Percentiles rank a stretch among this genome's conserved stretches.
These are phyloP conservation scores for Tetragonia tetragonoides DNA, from an alignment of 148 eudicot genomes.

Conservation along the genomic window DNA sequence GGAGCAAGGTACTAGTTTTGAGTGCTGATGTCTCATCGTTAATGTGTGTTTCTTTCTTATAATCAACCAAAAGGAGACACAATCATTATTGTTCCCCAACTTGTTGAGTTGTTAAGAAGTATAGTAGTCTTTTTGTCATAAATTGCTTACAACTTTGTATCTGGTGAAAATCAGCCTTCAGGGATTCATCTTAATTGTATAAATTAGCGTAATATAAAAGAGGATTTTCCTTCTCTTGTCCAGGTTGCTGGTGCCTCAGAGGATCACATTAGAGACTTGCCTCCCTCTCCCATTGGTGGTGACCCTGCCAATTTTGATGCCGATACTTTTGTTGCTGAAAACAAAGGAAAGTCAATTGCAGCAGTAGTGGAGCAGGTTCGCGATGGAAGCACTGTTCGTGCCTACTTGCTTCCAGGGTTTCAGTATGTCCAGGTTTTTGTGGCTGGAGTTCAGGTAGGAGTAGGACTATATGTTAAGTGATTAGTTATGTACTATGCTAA, in stretches of 20 bases:
- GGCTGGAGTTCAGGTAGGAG: conserved; percentile 80
- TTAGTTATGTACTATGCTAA: neutral
- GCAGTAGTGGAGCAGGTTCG: conserved; percentile 94
- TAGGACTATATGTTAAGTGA: neutral
- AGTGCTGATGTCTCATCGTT: neutral
- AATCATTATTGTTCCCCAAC: neutral
- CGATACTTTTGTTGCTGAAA: conserved; percentile 42
- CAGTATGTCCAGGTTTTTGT: conserved; percentile 84
- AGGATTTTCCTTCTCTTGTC: conserved; percentile 1
- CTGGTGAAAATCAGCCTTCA: neutral
- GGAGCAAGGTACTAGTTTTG: conserved; percentile 63
- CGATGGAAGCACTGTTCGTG: conserved; percentile 89
- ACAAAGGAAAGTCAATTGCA: conserved; percentile 72
- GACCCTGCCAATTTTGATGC: conserved; percentile 68
- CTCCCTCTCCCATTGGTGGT: conserved; percentile 91
- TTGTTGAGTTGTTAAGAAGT: neutral
- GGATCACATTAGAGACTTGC: conserved; percentile 74
- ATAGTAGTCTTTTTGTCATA: neutral
- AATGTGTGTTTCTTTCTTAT: too few species aligned
- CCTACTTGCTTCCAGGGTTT: conserved; percentile 80
- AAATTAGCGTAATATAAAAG: neutral
- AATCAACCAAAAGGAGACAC: neutral
- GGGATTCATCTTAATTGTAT: neutral
- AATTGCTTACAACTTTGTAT: neutral
- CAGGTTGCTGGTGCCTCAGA: conserved; percentile 87